These are phyloP conservation scores for Quercus berberidifolia DNA, from an alignment of 306 rosid genomes.

Conservation along the genomic window DNA sequence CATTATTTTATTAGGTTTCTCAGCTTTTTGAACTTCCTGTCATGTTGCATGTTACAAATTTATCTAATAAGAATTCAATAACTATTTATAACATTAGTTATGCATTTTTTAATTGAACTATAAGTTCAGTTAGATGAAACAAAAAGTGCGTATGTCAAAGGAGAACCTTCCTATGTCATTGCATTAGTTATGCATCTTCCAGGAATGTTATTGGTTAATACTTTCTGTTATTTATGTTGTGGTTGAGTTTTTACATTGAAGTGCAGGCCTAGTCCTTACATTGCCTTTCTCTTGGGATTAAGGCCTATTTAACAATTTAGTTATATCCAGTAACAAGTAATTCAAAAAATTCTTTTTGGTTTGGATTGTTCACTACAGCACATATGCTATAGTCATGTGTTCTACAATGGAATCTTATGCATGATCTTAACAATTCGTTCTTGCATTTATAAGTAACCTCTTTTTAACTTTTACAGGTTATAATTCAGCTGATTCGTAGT, in stretches of 20 bases:
- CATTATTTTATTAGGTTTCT: background rate
- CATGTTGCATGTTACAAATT: background rate
- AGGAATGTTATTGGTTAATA: background rate
- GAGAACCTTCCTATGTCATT: background rate
- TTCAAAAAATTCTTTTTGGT: background rate
- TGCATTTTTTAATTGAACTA: no score
- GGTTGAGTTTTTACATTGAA: background rate
- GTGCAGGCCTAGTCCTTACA: background rate
- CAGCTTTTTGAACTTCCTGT: background rate
- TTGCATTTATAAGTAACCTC: conserved; percentile 17
- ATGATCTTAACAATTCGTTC: conserved; percentile 11
- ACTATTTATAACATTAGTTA: background rate
- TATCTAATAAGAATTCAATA: background rate
- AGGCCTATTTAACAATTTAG: background rate
- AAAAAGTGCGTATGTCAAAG: background rate
- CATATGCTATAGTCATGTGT: background rate
- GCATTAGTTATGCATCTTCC: background rate
- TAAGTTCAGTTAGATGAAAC: background rate
- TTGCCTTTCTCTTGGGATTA: background rate
- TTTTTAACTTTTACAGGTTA: conserved; percentile 52
- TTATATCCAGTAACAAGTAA: background rate
- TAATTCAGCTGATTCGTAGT: conserved; percentile 70
- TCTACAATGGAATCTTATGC: conserved; percentile 10
- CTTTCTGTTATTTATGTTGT: background rate
- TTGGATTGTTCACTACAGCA: background rate